These are phyloP conservation scores for Ammopiptanthus mongolicus DNA, from an alignment of 306 rosid genomes.

Conservation along the genomic window DNA sequence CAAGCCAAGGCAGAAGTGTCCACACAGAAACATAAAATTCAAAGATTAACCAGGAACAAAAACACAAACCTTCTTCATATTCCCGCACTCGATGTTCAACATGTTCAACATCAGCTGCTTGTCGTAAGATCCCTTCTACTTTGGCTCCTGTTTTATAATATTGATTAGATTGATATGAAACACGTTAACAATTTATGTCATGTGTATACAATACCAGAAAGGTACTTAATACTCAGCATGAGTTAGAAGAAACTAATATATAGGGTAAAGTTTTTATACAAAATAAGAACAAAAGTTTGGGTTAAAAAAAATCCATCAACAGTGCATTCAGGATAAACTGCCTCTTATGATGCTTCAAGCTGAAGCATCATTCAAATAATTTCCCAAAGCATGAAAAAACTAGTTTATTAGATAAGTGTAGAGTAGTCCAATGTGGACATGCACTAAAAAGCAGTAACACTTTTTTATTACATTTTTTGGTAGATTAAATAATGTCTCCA, in stretches of 20 bases:
- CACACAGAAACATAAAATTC: neutral
- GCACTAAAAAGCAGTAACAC: neutral
- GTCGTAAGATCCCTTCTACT: conserved; percentile 80
- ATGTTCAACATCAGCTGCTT: conserved; percentile 85
- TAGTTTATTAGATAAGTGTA: neutral
- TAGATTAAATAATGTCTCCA: neutral
- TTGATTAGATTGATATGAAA: conserved; percentile 25
- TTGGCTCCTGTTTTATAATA: conserved; percentile 46
- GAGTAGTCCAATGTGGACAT: neutral
- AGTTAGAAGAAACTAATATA: neutral
- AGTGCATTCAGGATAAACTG: neutral
- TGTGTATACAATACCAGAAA: conserved; percentile 9
- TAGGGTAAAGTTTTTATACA: neutral
- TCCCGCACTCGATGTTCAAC: conserved; percentile 71
- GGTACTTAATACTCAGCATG: neutral
- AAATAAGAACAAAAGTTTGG: neutral
- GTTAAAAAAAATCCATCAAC: neutral
- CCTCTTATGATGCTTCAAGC: neutral
- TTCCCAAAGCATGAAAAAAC: neutral
- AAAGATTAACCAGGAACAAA: conserved; percentile 7
- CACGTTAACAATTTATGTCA: neutral
- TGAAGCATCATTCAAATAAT: neutral
- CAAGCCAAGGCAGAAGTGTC: neutral
- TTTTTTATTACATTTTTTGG: neutral
- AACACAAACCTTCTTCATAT: conserved; percentile 64